Evolutionary conservation across 2,329 filamentous ascomycete species (phyloP).

Genomic region (Alternaria sp.): DNA sequence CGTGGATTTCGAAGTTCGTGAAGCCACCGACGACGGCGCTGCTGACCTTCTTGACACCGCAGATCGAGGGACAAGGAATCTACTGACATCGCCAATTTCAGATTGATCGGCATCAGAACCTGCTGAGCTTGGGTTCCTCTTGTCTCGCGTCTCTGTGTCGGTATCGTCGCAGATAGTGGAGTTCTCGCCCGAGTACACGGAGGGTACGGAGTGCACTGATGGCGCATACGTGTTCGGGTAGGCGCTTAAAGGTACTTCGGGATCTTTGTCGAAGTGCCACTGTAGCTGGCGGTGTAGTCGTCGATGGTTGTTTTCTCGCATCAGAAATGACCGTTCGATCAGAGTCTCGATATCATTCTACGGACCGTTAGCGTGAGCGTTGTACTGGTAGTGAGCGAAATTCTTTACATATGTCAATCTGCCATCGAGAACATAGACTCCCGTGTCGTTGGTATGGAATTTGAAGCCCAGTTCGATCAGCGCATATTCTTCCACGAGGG

Average conservation of each 20-base stretch:
- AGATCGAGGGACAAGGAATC: neutral
- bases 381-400: too few species aligned
- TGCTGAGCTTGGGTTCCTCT: neutral
- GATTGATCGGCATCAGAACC: neutral
- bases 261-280: neutral
- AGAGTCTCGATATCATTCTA: slow-evolving; percentile 1
- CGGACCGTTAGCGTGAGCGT: too few species aligned
- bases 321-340: neutral
- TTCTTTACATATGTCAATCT: neutral
- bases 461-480: neutral
- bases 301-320: neutral
- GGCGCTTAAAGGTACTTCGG: neutral
- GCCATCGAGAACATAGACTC: neutral
- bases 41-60: neutral
- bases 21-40: neutral
- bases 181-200: neutral
- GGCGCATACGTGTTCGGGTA: neutral
- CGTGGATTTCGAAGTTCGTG: neutral
- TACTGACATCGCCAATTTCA: neutral
- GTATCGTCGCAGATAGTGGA: neutral
- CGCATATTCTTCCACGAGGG: neutral
- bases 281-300: neutral
- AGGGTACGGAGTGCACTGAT: neutral
- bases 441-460: neutral
- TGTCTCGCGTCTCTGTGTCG: neutral